Evolutionary conservation across 164 flowering plant species (phyloP).

Genomic region (Protea cynaroides): DNA sequence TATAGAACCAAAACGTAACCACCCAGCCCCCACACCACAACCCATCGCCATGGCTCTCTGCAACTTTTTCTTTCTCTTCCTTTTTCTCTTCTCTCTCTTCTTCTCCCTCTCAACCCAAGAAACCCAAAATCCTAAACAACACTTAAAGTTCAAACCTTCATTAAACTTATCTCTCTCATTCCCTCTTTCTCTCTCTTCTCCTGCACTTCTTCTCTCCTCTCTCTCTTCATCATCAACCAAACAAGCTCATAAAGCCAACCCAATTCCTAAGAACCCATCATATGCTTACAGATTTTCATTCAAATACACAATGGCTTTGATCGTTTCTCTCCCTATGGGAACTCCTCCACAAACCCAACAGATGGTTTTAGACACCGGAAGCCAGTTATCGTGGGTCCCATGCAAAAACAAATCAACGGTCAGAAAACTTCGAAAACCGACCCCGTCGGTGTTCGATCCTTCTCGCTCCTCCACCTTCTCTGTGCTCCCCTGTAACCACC

Average conservation of each 20-base stretch:
- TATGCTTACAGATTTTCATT: constrained; percentile 28
- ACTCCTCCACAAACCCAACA: constrained; percentile 74
- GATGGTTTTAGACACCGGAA: constrained; percentile 78
- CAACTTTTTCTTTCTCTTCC: constrained; percentile 7
- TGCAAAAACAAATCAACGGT: constrained; percentile 32
- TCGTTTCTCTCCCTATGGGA: constrained; percentile 61
- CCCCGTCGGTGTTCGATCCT: constrained; percentile 51
- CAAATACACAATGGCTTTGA: constrained; percentile 57
- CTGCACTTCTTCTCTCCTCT: constrained; percentile 3
- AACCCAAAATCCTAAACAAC: constrained; percentile 2
- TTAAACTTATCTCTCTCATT: constrained; percentile 22
- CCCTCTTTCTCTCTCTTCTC: constrained; percentile 21
- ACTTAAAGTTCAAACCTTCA: neutral
- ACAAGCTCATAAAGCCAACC: constrained; percentile 1
- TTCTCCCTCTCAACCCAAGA: constrained; percentile 13
- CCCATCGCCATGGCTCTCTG: constrained; percentile 13
- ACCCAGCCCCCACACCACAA: neutral
- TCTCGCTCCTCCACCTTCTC: constrained; percentile 82
- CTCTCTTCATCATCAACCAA: constrained; percentile 4
- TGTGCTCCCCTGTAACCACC: constrained; percentile 56
- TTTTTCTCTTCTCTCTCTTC: constrained; percentile 4
- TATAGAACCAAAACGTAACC: neutral
- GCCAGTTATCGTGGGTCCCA: constrained; percentile 80
- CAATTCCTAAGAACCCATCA: constrained; percentile 5
- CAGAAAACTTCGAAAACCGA: constrained; percentile 21